Evolutionary conservation across 352 stramenopile genomes (phyloP).

Genomic region (Phytophthora sansomeana): DNA sequence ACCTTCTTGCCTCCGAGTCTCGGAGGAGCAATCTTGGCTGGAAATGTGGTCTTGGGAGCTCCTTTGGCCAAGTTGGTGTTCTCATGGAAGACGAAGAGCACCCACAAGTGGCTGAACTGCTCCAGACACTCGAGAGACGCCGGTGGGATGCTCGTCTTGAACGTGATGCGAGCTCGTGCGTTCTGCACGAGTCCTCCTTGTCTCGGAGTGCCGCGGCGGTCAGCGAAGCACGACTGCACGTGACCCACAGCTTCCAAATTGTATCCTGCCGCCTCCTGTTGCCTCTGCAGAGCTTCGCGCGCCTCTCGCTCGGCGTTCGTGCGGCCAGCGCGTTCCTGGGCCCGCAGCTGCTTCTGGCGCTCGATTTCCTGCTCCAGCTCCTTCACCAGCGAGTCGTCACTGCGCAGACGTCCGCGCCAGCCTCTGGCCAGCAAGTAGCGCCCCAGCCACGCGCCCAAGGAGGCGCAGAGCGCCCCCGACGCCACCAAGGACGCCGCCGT

Average conservation of each 20-base stretch:
- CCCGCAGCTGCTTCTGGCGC: constrained; percentile 72
- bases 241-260: constrained; percentile 71
- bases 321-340: constrained; percentile 75
- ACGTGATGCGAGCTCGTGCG: constrained; percentile 73
- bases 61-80: constrained; percentile 87
- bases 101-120: constrained; percentile 91
- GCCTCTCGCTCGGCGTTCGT: constrained; percentile 78
- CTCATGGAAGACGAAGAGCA: constrained; percentile 93
- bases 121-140: constrained; percentile 82
- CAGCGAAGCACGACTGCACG: constrained; percentile 87
- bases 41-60: constrained; percentile 67
- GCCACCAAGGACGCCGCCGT: constrained; percentile 33
- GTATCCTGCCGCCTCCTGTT: constrained; percentile 74
- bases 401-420: constrained; percentile 13
- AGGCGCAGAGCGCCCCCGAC: constrained; percentile 31
- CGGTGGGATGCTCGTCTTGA: constrained; percentile 78
- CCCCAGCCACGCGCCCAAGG: constrained; percentile 34
- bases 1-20: constrained; percentile 83
- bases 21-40: constrained; percentile 83
- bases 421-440: constrained; percentile 22
- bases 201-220: constrained; percentile 86
- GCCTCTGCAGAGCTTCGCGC: constrained; percentile 66
- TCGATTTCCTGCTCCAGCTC: constrained; percentile 72
- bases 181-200: constrained; percentile 81
- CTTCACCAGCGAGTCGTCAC: constrained; percentile 45